phyloP scores from a whole-genome alignment of 495 filamentous ascomycete genomes.

The Evernia prunastri region DNA sequence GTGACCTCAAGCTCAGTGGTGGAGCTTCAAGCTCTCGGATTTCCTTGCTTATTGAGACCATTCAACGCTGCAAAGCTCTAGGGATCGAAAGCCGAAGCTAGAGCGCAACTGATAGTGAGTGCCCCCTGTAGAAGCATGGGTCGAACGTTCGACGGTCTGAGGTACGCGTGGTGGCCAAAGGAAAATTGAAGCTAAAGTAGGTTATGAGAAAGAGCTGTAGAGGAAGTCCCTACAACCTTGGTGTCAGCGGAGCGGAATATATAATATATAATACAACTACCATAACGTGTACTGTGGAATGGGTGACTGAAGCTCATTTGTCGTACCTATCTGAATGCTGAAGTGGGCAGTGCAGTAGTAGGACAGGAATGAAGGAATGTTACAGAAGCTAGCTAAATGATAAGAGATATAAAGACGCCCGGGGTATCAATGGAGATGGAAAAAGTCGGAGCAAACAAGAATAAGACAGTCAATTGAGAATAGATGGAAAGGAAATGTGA shows the following conservation, averaged over 20 bases:
- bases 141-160: neutral
- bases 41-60: neutral
- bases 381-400: neutral
- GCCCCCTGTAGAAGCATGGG: neutral
- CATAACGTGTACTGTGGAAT: neutral
- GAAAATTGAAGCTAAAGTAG: neutral
- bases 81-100: neutral
- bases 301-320: neutral
- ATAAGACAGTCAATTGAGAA: neutral
- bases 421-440: neutral
- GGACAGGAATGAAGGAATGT: neutral
- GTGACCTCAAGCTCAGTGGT: constrained; percentile 3
- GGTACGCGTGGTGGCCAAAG: neutral
- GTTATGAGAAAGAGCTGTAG: neutral
- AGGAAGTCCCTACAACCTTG: neutral
- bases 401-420: neutral
- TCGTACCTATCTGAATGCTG: neutral
- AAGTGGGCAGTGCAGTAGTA: neutral
- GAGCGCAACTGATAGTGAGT: neutral
- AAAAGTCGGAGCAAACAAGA: neutral
- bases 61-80: neutral
- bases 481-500: constrained; percentile 9
- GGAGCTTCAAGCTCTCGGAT: neutral
- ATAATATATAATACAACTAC: neutral
- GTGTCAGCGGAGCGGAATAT: neutral